These are phyloP conservation scores for Nigrograna mackinnonii DNA, from an alignment of 2,329 filamentous ascomycete species.

Conservation along the genomic window DNA sequence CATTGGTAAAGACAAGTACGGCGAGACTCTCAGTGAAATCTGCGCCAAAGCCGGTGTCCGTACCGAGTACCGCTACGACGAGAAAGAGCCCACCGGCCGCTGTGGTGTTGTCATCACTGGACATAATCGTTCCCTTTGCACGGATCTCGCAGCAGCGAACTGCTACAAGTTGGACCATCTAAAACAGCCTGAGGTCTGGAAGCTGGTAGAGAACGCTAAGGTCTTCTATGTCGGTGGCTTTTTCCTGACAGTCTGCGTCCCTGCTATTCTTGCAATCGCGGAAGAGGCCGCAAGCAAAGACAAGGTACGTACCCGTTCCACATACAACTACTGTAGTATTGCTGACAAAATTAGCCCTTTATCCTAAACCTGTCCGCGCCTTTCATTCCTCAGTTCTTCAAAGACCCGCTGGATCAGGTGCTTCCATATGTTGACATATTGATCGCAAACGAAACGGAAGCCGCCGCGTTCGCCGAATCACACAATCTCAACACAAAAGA, in stretches of 20 bases:
- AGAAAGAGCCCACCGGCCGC: conserved; percentile 81
- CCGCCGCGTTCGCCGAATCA: conserved; percentile 80
- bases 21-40: conserved; percentile 82
- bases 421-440: conserved; percentile 94
- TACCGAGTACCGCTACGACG: conserved; percentile 93
- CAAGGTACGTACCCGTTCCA: conserved; percentile 61
- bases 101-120: conserved; percentile 97
- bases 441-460: conserved; percentile 97
- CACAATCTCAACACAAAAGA: conserved; percentile 75
- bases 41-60: conserved; percentile 86
- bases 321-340: not conserved
- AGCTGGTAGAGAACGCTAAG: conserved; percentile 83
- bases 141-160: conserved; percentile 94
- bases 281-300: conserved; percentile 87
- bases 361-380: conserved; percentile 91
- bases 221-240: conserved; percentile 94
- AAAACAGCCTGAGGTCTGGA: conserved; percentile 89
- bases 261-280: conserved; percentile 85
- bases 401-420: conserved; percentile 85
- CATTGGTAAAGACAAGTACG: conserved; percentile 94
- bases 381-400: conserved; percentile 98
- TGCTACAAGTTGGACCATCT: conserved; percentile 95
- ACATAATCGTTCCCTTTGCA: conserved; percentile 92
- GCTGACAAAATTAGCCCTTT: conserved; percentile 59
- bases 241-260: conserved; percentile 94